phyloP scores from a whole-genome alignment of 164 flowering plant genomes.

The Tinospora cordifolia region DNA sequence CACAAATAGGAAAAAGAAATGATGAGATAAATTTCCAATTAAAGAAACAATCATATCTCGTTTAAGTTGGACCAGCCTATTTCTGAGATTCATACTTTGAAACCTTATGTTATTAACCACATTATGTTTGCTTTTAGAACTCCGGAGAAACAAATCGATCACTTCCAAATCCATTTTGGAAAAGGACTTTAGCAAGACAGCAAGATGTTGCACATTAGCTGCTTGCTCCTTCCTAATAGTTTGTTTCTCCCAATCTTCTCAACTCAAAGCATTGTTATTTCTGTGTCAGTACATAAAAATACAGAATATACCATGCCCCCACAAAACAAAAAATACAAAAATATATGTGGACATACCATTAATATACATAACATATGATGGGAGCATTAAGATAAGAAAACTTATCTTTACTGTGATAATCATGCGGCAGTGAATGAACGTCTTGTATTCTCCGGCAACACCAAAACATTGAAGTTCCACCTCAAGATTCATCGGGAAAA shows the following conservation, averaged over 20 bases:
- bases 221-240: neutral
- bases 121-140: too few species aligned
- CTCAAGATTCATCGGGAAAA: conserved; percentile 42
- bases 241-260: neutral
- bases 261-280: neutral
- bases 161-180: too few species aligned
- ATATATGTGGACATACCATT: neutral
- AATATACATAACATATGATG: neutral
- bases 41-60: too few species aligned
- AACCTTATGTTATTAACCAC: too few species aligned
- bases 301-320: neutral
- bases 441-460: neutral
- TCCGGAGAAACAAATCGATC: too few species aligned
- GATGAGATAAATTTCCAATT: too few species aligned
- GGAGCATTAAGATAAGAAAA: conserved; percentile 1
- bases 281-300: neutral
- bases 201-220: neutral
- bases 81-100: too few species aligned
- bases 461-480: too few species aligned
- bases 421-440: conserved; percentile 5
- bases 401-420: neutral
- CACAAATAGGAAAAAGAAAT: too few species aligned
- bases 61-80: too few species aligned
- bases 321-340: neutral
- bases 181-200: too few species aligned